phyloP scores from a whole-genome alignment of 768 basidiomycete genomes.

The Hirschioporus abietinus region DNA sequence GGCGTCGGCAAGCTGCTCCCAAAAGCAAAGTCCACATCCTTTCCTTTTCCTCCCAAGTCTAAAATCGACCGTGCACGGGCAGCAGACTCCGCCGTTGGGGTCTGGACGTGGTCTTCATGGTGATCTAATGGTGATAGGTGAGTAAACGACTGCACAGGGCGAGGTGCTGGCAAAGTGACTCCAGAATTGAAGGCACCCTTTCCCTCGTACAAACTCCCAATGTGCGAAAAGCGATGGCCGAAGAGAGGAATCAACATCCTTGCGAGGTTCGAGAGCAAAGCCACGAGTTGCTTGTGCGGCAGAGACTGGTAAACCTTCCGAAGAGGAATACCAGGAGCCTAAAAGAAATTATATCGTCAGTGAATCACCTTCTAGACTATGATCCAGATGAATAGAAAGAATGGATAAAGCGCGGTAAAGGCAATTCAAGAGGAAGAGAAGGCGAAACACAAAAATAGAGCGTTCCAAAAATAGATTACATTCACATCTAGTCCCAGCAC shows the following conservation, averaged over 20 bases:
- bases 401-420: not conserved
- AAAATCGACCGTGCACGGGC: not conserved
- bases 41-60: not conserved
- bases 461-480: not conserved
- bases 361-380: not conserved
- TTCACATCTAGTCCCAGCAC: not conserved
- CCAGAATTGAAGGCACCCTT: conserved; percentile 4
- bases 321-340: conserved; percentile 75
- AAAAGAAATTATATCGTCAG: not conserved
- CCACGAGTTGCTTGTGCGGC: conserved; percentile 56
- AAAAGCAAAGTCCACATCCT: not conserved
- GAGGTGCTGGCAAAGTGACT: not conserved
- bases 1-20: not conserved
- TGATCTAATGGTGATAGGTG: not conserved
- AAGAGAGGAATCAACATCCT: conserved; percentile 66
- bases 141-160: not conserved
- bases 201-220: conserved; percentile 53
- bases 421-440: not conserved
- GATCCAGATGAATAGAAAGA: not conserved
- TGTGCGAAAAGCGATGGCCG: conserved; percentile 66
- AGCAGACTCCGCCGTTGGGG: not conserved
- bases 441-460: not conserved
- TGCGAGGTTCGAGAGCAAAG: conserved; percentile 65
- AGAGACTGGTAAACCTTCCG: conserved; percentile 67
- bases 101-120: not conserved